Base-by-base conservation (phyloP, 2,329 filamentous ascomycete species). In the Microascus cirrosus region DNA sequence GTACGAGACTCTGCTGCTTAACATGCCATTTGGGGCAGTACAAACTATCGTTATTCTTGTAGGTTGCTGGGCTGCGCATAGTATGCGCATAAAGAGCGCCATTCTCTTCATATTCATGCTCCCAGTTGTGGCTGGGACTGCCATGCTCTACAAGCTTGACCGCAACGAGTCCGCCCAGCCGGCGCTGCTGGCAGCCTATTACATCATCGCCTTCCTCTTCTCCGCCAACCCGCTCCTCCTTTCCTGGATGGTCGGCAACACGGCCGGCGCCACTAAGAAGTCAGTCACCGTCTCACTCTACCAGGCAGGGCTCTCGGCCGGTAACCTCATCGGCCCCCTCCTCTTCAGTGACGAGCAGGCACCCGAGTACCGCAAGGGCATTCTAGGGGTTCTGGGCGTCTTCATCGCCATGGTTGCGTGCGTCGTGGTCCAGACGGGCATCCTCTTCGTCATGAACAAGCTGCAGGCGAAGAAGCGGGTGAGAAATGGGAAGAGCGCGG, bases 171-270 rank as follows among this genome's bases (percentile, higher is more conserved):
- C 69, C 0, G 66, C 70, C 1, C 67, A 76, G n/a, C 72, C 74
- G 52, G 73, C 75, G 0, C 69, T 86, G 2, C 72, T 88, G 2
- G 77, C 74, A 0, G 83, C 79, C 0, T 87, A 87, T 67, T 87
- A 87, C 62, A 72, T 87, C 1, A 75, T 87, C 0, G 80, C 83
- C 0, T 87, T 87, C 66, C 71, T 87, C 10, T 88, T 83, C 60
- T 83, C 82, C 1, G 81, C 79, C 1, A 86, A 85, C 63, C 84
- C 84, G 0, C 71, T 89, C 11, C 79, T 86, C 28, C 80, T 87
- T 0, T 78, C 81, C 0, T 89, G 85, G 85, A 83, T 87, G 59
- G 77, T 87, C 6, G 82, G 79, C 8, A 89, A 89, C 66, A 87
- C 83, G 0, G 85, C 76, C 0, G 86, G 85, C 7, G 81, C 78